A percentile compares a stretch with the other conserved stretches of the same genome.
Evolutionary conservation across 257 asterid species (phyloP).

Genomic region (Hygrophila difformis): DNA sequence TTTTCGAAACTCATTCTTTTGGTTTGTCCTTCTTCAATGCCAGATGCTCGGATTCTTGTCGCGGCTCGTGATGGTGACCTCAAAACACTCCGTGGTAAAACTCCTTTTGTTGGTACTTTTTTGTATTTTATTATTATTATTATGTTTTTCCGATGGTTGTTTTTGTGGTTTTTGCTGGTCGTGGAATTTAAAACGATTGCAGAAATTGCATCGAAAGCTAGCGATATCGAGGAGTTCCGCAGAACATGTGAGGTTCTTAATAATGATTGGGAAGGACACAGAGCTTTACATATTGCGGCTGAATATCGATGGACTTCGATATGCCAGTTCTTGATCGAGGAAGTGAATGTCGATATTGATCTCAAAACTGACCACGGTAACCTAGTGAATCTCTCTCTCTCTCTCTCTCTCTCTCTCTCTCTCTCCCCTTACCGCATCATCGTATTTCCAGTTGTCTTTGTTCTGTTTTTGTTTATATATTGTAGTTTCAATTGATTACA

Average conservation of each 20-base stretch:
- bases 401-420: no score
- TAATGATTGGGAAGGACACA: no score
- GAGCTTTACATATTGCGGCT: no score
- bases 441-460: no score
- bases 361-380: constrained; percentile 12
- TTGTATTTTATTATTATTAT: no score
- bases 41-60: constrained; percentile 11
- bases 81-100: not conserved
- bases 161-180: not conserved
- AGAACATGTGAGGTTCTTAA: not conserved
- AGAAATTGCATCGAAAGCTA: constrained; percentile 1
- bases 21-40: not conserved
- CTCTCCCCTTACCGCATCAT: no score
- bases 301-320: no score
- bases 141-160: no score
- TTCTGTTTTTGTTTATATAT: no score
- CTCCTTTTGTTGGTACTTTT: not conserved
- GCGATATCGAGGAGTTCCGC: constrained; percentile 1
- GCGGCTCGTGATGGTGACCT: constrained; percentile 18
- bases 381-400: no score
- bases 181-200: not conserved
- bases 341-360: constrained; percentile 7
- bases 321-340: constrained; percentile 21
- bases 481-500: no score
- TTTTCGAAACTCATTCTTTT: not conserved